Evolutionary conservation across 306 rosid species (phyloP), one percentile per base, ranked within the genome.

Genomic region (Spatholobus suberectus): DNA sequence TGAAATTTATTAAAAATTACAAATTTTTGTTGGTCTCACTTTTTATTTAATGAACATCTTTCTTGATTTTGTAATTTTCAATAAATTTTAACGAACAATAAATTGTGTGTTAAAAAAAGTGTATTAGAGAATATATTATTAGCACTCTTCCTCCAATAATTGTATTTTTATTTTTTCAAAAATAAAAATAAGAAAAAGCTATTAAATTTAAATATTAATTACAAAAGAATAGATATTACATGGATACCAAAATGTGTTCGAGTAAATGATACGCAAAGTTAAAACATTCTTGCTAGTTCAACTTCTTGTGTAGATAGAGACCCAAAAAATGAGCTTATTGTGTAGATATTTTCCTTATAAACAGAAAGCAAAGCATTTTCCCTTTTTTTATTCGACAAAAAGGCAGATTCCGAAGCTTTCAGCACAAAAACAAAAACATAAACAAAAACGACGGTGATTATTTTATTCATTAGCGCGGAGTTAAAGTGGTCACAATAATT

Each of bases 401-500:
- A 38, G 18, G 32, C 15, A 38, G 58, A 83, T 83, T 70, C 73
- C 29, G 23, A 29, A 29, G 55, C 54, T 43, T 43, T 58, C 9
- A 69, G 55, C 75, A 35, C 29, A 29, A 38, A 63, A 63, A 24
- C 81, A 5, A 44, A 61, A n/a, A 5, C 6, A 59, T 2, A 40
- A 23, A n/a, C n/a, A n/a, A n/a, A n/a, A n/a, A n/a, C n/a, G n/a
- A n/a, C n/a, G 32, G 10, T 0, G 13, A 74, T 38, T 72, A 75
- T 54, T 29, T 55, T 21, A 81, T 81, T 38, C 9, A 73, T 72
- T 32, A 9, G 6, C 21, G 26, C 18, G 59, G 4, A 34, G 35
- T 38, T 23, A 46, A 47, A 75, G 85, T 76, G 85, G 85, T 71
- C 75, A 76, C 75, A 51, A 81, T 79, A 29, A 55, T 55, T 65